Base-by-base conservation (phyloP, 2,329 filamentous ascomycete genomes). In the Fusarium sp. region DNA sequence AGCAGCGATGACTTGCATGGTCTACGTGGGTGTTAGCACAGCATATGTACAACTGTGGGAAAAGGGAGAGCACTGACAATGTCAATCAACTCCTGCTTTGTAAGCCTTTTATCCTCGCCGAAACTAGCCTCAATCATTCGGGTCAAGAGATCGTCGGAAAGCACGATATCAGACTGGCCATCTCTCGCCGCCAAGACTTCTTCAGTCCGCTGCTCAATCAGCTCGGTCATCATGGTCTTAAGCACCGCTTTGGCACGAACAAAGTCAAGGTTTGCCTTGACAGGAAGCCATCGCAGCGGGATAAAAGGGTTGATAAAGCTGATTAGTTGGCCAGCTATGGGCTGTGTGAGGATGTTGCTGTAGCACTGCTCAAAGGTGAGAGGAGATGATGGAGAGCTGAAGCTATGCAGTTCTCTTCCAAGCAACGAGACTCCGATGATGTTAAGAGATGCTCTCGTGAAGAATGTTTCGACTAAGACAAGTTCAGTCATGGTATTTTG, bases 1-100 rank as follows among this genome's bases (percentile, higher is more conserved):
- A 0, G 69, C 71, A 2, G 63, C 60, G 3, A 74, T 73, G 7
- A 73, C 70, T 55, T 71, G 69, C 69, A 71, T 69, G 0, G 59
- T 69, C 69, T 71, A 1, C 0, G 0, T 6, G 0, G 2, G 0
- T 1, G 27, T 58, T 1, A 71, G 31, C 8, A 10, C 10, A 71
- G 31, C 8, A 10, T 7, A 36, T 31, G n/a, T 4, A 58, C 16
- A 57, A 12, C n/a, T 7, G n/a, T 17, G 29, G 27, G 29, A 5
- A 22, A 29, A 1, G 14, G 1, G 20, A 1, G 1, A 2, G 12
- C 3, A 9, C 71, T 31, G 24, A 73, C 71, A 5, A 73, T 51
- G 6, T 73, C 71, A 6, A 71, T 71, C 14, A 73, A 10, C 20
- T 73, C 71, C n/a, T 73, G 49, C 12, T 60, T 53, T 5, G 63